Base-by-base conservation (phyloP, 306 rosid species). In the Corylus americana region DNA sequence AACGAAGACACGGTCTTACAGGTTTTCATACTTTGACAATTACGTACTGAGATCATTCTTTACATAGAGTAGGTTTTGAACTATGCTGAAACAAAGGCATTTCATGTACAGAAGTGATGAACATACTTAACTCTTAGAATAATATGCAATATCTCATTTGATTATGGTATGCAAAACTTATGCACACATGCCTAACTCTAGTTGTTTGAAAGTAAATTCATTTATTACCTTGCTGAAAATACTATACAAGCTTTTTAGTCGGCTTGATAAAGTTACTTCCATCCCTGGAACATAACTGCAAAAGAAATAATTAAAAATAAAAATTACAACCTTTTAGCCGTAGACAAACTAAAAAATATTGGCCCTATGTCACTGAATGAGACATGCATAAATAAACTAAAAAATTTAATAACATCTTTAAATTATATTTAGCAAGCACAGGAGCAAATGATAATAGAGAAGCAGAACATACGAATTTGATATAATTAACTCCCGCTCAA, bases 251-350 rank as follows among this genome's bases (percentile, higher is more conserved):
- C 98, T 94, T 86, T 94, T 94, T 37, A 94, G 85, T 74, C 97
- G 89, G 87, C 97, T 93, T 71, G 92, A 94, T 81, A 94, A 85
- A 64, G 91, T 94, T 45, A 94, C 97, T 86, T 94, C 98, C 98
- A 92, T 94, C 69, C 98, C 97, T 4, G 98, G 98, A 76, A 94
- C 92, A 76, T 94, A 94, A 75, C 98, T 94, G 93, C 88, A 88
- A 73, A 82, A 79, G 67, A 63, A 59, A 77, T 74, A 66, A 63
- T 73, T 62, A 74, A 70, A 74, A 80, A 68, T 3, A 59, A 61
- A 59, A 79, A 77, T 18, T 29, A 57, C 55, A 63, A 47, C 20
- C 72, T 17, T 64, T 31, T 71, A 62, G 50, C 53, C 9, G n/a
- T 20, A 20, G 78, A 27, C 85, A 55, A 63, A 78, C 27, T 35